Evolutionary conservation across 257 asterid genomes (phyloP).

Genomic region (Solanum sejunctum): DNA sequence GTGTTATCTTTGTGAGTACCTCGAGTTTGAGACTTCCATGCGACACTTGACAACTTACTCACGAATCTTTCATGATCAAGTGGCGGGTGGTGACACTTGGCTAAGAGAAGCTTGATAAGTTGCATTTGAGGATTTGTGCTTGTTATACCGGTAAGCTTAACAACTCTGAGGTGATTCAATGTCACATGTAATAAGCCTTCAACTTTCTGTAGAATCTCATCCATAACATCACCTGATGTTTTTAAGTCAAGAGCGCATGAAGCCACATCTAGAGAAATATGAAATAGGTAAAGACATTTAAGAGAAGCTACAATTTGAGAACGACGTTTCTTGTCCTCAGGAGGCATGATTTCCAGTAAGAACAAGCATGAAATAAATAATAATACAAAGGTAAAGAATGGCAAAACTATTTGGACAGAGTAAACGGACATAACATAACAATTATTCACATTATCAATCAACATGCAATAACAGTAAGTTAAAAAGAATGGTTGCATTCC

Average conservation of each 20-base stretch:
- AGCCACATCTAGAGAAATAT: neutral
- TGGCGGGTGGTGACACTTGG: neutral
- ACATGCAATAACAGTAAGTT: neutral
- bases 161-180: neutral
- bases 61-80: too few species aligned
- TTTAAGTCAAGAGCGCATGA: neutral
- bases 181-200: neutral
- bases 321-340: neutral
- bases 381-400: neutral
- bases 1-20: too few species aligned
- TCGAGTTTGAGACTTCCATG: too few species aligned
- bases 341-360: neutral
- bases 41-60: too few species aligned
- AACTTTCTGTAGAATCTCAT: neutral
- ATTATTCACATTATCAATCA: neutral
- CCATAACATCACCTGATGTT: neutral
- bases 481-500: neutral
- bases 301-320: neutral
- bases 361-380: neutral
- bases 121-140: neutral
- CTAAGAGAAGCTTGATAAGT: neutral
- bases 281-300: neutral
- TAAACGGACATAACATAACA: neutral
- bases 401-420: neutral
- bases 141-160: neutral